Evolutionary conservation across 306 rosid genomes (phyloP).

Genomic region (Quercus parvula): DNA sequence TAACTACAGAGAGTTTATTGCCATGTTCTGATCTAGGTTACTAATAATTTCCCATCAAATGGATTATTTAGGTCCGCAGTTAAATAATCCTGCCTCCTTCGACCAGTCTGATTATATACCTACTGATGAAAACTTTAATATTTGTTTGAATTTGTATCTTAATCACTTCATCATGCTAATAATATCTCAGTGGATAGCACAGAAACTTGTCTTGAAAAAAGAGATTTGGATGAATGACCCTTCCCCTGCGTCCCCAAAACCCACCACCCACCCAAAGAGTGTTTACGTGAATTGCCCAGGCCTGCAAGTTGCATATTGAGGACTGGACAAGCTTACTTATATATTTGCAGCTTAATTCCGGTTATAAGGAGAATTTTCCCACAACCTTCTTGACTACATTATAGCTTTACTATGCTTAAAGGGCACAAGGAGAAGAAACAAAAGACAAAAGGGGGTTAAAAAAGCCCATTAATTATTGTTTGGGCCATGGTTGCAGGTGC

Average conservation of each 20-base stretch:
- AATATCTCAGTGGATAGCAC: background rate
- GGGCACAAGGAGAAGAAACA: background rate
- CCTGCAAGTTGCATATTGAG: background rate
- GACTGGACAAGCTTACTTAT: background rate
- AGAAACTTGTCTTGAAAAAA: background rate
- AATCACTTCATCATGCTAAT: background rate
- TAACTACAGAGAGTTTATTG: background rate
- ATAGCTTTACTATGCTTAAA: background rate
- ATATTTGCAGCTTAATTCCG: background rate
- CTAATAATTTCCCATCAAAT: background rate
- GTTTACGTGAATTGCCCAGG: background rate
- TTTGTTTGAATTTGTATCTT: background rate
- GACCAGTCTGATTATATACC: background rate
- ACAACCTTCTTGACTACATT: background rate
- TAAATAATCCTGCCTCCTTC: background rate
- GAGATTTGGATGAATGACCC: background rate
- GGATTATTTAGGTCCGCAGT: background rate
- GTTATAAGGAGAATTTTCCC: background rate
- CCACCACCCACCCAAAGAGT: too few species aligned
- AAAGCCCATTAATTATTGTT: background rate
- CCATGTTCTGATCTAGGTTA: background rate
- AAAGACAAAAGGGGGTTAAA: background rate
- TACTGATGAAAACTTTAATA: background rate
- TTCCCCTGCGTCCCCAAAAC: background rate
- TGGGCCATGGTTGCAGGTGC: slow-evolving; percentile 44